Conservation (phyloP, 306 rosid species). For the Acacia crassicarpa region DNA sequence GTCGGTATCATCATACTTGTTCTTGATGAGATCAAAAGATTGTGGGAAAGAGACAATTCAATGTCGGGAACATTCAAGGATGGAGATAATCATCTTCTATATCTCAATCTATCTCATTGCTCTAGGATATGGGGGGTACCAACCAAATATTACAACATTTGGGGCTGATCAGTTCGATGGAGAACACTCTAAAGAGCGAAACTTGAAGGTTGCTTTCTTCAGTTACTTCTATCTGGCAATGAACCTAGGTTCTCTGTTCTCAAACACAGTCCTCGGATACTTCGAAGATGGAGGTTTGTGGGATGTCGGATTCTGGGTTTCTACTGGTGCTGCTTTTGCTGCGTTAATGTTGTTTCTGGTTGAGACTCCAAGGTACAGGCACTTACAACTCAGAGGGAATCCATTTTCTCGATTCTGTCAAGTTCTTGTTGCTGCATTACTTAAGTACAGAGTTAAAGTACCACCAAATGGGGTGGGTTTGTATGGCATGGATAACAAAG, state of each 20-base stretch:
- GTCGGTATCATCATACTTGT: constrained; percentile 67
- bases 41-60: constrained; percentile 62
- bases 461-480: constrained; percentile 38
- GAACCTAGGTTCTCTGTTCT: constrained; percentile 66
- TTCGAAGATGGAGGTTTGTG: constrained; percentile 60
- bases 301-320: constrained; percentile 56
- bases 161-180: constrained; percentile 74
- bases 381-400: constrained; percentile 63
- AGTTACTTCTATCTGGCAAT: constrained; percentile 62
- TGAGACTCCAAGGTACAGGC: constrained; percentile 53
- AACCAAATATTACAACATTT: constrained; percentile 60
- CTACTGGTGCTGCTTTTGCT: constrained; percentile 53
- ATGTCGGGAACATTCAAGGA: constrained; percentile 40
- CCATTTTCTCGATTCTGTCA: constrained; percentile 67
- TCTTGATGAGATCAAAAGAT: constrained; percentile 71
- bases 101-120: constrained; percentile 65
- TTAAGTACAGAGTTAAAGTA: constrained; percentile 42
- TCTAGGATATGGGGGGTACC: constrained; percentile 65
- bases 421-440: constrained; percentile 61
- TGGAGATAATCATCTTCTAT: constrained; percentile 49
- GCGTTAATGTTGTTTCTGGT: constrained; percentile 46
- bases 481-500: constrained; percentile 43
- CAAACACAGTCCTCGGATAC: constrained; percentile 67
- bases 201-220: constrained; percentile 56
- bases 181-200: constrained; percentile 42